Conservation (phyloP, 208 protist genomes). For the Trypanosoma lewisi region DNA sequence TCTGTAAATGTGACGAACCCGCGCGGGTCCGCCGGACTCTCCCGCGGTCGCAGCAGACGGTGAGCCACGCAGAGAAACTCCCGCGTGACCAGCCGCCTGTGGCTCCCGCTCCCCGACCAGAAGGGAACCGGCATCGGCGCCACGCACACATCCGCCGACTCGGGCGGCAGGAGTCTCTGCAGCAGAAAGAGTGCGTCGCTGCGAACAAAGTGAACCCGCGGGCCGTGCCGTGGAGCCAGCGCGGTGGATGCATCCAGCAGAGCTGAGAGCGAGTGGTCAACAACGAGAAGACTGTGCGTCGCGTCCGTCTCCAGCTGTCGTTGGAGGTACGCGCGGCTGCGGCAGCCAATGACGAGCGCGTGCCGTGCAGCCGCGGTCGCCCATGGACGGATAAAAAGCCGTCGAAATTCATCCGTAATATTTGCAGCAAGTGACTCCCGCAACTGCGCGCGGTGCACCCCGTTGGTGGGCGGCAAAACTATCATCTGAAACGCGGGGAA, state of each 20-base stretch:
- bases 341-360: slow-evolving; percentile 63
- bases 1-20: slow-evolving; percentile 83
- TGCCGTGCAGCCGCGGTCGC: slow-evolving; percentile 18
- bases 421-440: slow-evolving; percentile 32
- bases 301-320: slow-evolving; percentile 42
- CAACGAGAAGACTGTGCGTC: slow-evolving; percentile 42
- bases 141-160: slow-evolving; percentile 53
- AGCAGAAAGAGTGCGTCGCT: slow-evolving; percentile 73
- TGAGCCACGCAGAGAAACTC: slow-evolving; percentile 67
- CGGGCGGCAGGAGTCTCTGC: slow-evolving; percentile 44
- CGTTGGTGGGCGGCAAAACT: slow-evolving; percentile 42
- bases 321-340: slow-evolving; percentile 46
- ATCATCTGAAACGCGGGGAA: slow-evolving; percentile 60
- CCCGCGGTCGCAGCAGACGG: slow-evolving; percentile 34
- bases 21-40: slow-evolving; percentile 41
- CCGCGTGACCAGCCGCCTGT: slow-evolving; percentile 66
- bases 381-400: slow-evolving; percentile 26
- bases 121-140: slow-evolving; percentile 79
- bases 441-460: slow-evolving; percentile 36
- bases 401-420: slow-evolving; percentile 17
- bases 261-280: slow-evolving; percentile 56
- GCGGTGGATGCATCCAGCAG: slow-evolving; percentile 41
- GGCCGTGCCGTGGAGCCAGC: slow-evolving; percentile 24
- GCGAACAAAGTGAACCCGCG: slow-evolving; percentile 65
- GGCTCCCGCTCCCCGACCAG: slow-evolving; percentile 51